A percentile compares a stretch with the other conserved stretches of the same genome.
Conservation (phyloP, 2,329 filamentous ascomycete genomes). For the Aspergillus terreus region DNA sequence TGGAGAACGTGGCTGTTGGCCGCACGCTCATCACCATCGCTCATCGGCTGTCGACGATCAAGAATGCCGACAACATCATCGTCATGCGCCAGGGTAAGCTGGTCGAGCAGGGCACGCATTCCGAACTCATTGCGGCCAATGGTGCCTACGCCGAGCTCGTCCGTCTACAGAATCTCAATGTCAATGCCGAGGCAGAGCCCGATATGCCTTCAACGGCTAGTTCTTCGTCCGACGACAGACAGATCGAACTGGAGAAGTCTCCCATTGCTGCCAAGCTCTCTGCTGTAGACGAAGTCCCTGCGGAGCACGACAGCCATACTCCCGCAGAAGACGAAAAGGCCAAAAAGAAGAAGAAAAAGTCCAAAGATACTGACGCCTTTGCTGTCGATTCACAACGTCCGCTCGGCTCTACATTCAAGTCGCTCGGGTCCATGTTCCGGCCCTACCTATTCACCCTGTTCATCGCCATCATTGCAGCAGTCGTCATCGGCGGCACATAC, state of each 20-base stretch:
- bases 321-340: constrained; percentile 6
- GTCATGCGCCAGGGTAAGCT: constrained; percentile 41
- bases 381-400: not conserved
- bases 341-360: constrained; percentile 10
- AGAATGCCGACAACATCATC: constrained; percentile 41
- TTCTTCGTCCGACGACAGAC: not conserved
- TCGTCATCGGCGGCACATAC: constrained; percentile 22
- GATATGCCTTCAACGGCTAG: not conserved
- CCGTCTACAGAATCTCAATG: constrained; percentile 43
- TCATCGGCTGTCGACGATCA: constrained; percentile 42
- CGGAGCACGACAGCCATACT: not conserved
- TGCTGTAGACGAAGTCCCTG: not conserved
- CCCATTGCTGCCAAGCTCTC: not conserved
- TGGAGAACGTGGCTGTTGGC: constrained; percentile 66
- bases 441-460: constrained; percentile 10
- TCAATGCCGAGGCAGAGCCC: not conserved
- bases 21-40: constrained; percentile 38
- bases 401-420: not conserved
- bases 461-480: constrained; percentile 47
- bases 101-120: constrained; percentile 43
- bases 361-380: not conserved
- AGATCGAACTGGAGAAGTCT: not conserved
- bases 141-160: constrained; percentile 43
- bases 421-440: constrained; percentile 7
- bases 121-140: constrained; percentile 32